A percentile compares a stretch with the other conserved stretches of the same genome.
These are phyloP conservation scores for Acorus gramineus DNA, from an alignment of 106 monocot genomes.

Conservation along the genomic window DNA sequence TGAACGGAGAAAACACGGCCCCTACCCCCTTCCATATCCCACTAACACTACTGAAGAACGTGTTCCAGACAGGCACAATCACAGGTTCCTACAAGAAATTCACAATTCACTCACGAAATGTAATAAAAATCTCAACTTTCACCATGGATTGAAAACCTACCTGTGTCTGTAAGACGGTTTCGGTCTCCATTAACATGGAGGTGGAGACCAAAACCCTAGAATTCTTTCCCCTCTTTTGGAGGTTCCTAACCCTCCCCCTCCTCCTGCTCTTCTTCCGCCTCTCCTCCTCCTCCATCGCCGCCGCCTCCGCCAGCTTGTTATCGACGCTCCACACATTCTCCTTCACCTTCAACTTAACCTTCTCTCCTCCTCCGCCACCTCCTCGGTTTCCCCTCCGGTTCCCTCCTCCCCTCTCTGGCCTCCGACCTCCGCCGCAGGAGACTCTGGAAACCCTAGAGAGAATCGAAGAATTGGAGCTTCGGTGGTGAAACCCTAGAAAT, in stretches of 20 bases:
- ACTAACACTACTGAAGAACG: conserved; percentile 67
- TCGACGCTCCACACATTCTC: conserved; percentile 84
- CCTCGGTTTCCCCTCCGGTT: not conserved
- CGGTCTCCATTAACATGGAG: conserved; percentile 69
- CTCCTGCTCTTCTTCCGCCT: conserved; percentile 10
- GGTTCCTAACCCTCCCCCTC: not conserved
- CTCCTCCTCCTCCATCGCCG: conserved; percentile 6
- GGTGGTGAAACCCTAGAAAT: conserved; percentile 4
- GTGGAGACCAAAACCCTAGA: conserved; percentile 53
- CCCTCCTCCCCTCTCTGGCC: not conserved
- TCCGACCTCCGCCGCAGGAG: conserved; percentile 3
- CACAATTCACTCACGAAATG: not conserved
- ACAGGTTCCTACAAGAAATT: conserved; percentile 62
- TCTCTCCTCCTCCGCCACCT: conserved; percentile 8
- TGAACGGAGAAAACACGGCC: conserved; percentile 86
- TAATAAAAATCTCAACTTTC: no score
- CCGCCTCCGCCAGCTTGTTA: conserved; percentile 40
- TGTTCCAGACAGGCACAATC: conserved; percentile 77
- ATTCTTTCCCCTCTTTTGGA: conserved; percentile 1
- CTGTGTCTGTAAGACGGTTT: conserved; percentile 89
- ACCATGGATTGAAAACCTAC: conserved; percentile 12
- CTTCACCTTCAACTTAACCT: conserved; percentile 19
- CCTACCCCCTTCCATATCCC: conserved; percentile 96
- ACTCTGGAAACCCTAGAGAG: conserved; percentile 11
- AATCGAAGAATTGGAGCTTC: no score